phyloP scores from a whole-genome alignment of 202 grass and related monocot genomes.

The Cymbopogon flexuosus region DNA sequence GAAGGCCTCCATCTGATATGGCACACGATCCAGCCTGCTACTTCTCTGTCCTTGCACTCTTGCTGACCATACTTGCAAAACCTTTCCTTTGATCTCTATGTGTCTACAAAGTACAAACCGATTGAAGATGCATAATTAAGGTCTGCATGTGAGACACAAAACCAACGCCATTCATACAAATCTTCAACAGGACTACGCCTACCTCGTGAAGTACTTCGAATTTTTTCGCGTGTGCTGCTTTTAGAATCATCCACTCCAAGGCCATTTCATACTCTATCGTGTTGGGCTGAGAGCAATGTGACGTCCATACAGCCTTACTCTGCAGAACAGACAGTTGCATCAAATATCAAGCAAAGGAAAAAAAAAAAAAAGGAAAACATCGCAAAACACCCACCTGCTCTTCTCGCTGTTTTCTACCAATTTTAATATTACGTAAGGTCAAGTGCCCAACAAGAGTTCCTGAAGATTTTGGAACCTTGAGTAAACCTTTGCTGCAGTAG shows the following conservation, averaged over 20 bases:
- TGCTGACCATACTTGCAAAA: conserved; percentile 15
- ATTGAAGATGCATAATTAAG: conserved; percentile 25
- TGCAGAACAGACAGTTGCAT: conserved; percentile 31
- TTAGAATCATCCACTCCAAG: conserved; percentile 67
- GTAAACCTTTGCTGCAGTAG: conserved; percentile 81
- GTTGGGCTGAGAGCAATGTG: conserved; percentile 93
- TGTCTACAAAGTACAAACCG: conserved; percentile 40
- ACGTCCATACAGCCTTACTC: conserved; percentile 81
- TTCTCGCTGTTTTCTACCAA: conserved; percentile 32
- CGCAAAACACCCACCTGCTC: conserved; percentile 33
- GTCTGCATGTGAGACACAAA: neutral
- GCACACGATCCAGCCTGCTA: conserved; percentile 19
- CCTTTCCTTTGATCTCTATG: conserved; percentile 32
- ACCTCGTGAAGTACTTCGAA: conserved; percentile 52
- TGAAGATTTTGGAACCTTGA: conserved; percentile 60
- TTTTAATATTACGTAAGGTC: conserved; percentile 43
- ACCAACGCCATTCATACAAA: neutral
- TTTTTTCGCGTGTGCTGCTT: conserved; percentile 37
- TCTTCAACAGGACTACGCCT: neutral
- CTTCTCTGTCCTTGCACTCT: conserved; percentile 16
- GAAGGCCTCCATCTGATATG: conserved; percentile 19
- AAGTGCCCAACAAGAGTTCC: conserved; percentile 65
- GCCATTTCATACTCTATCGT: conserved; percentile 91
- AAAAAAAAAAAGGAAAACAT: conserved; percentile 24
- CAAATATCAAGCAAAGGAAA: conserved; percentile 27